Evolutionary conservation across 768 basidiomycete species (phyloP).

Genomic region (Suillus discolor): DNA sequence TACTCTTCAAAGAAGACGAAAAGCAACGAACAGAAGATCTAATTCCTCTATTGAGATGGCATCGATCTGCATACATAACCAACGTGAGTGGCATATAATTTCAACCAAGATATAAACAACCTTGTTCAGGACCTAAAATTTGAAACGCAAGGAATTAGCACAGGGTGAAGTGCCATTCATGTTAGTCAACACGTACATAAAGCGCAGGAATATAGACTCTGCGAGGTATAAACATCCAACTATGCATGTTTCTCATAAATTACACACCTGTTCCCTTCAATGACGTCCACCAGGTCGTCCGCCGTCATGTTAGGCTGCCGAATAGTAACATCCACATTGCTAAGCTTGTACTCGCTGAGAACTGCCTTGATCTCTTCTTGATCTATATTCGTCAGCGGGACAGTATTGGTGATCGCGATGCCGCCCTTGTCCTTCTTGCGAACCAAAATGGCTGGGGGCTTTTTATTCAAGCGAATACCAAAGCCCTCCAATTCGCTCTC

Average conservation of each 20-base stretch:
- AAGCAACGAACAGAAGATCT: constrained; percentile 70
- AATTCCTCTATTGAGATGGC: constrained; percentile 98
- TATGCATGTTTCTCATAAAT: neutral
- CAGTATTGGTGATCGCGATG: constrained; percentile 94
- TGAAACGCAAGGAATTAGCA: constrained; percentile 3
- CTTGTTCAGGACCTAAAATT: constrained; percentile 76
- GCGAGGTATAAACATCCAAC: constrained; percentile 9
- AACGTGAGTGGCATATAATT: constrained; percentile 7
- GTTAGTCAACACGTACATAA: constrained; percentile 58
- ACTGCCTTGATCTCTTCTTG: constrained; percentile 96
- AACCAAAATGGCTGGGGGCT: constrained; percentile 83
- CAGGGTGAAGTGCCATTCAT: neutral
- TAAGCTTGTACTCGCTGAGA: constrained; percentile 88
- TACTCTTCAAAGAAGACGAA: neutral
- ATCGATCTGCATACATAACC: constrained; percentile 68
- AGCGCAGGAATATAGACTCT: constrained; percentile 94
- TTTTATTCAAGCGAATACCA: constrained; percentile 95
- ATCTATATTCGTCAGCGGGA: constrained; percentile 93
- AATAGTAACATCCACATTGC: constrained; percentile 89
- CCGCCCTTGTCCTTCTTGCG: constrained; percentile 89
- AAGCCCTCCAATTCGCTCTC: constrained; percentile 97
- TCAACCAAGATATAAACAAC: constrained; percentile 37
- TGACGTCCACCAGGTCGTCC: constrained; percentile 95
- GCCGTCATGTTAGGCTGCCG: constrained; percentile 90
- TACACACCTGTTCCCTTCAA: constrained; percentile 86